Evolutionary conservation across 176 grass and related monocot genomes (phyloP).

Genomic region (Cenchrus americanus): DNA sequence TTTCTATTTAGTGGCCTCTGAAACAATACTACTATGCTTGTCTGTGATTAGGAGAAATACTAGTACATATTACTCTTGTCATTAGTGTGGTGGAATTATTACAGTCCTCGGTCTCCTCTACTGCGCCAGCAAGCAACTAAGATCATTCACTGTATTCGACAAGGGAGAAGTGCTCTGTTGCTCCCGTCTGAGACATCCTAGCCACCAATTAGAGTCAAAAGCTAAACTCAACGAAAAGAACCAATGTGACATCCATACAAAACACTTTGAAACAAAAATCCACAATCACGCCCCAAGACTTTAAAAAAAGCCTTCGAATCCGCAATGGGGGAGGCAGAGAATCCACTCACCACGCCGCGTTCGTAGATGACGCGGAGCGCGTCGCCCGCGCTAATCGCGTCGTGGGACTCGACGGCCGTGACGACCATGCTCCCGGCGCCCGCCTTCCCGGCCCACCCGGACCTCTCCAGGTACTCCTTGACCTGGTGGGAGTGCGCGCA

Average conservation of each 20-base stretch:
- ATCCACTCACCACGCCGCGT: slow-evolving; percentile 55
- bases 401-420: slow-evolving; percentile 67
- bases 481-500: slow-evolving; percentile 80
- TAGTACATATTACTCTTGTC: background rate
- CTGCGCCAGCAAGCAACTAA: background rate
- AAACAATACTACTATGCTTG: background rate
- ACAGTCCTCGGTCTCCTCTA: background rate
- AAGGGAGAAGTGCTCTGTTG: background rate
- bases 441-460: slow-evolving; percentile 59
- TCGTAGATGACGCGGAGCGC: slow-evolving; percentile 72
- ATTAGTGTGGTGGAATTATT: background rate
- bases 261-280: background rate
- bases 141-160: background rate
- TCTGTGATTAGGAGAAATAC: background rate
- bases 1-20: background rate
- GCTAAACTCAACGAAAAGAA: background rate
- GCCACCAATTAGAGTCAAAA: background rate
- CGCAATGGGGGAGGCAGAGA: background rate
- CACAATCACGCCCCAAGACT: slow-evolving; percentile 8
- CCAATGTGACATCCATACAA: background rate
- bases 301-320: background rate
- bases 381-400: slow-evolving; percentile 74
- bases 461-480: slow-evolving; percentile 71
- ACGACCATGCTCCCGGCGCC: slow-evolving; percentile 52
- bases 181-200: background rate